A percentile compares a stretch with the other conserved stretches of the same genome.
Conservation (phyloP, 495 filamentous ascomycete species). For the Cairneyella variabilis region DNA sequence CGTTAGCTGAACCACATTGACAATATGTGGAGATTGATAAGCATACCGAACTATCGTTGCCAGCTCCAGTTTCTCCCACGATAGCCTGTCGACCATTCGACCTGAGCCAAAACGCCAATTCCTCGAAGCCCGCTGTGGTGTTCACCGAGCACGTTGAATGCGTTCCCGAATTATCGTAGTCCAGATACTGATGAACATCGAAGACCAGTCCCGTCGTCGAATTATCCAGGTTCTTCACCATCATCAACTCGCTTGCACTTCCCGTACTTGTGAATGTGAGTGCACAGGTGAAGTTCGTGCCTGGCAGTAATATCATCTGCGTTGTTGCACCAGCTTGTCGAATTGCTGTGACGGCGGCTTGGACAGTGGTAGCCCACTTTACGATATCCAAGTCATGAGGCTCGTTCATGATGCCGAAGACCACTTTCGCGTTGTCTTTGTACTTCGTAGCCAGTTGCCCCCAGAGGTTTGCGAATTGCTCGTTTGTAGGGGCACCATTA, state of each 20-base stretch:
- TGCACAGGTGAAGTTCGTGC: neutral
- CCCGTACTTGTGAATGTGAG: neutral
- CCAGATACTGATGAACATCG: neutral
- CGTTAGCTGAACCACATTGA: too few relatives aligned
- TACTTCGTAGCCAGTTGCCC: constrained; percentile 45
- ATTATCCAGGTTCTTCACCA: neutral
- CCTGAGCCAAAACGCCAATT: neutral
- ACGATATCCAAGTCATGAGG: neutral
- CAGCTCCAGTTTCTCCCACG: neutral
- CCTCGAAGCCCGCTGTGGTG: neutral
- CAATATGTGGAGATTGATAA: neutral
- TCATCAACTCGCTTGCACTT: neutral
- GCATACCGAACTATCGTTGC: neutral
- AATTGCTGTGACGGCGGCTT: neutral
- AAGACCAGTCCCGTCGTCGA: neutral
- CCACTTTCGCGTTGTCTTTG: neutral
- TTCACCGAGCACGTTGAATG: neutral
- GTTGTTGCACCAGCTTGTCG: neutral
- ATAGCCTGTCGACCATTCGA: neutral
- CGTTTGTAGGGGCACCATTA: constrained; percentile 45
- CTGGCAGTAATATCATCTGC: neutral
- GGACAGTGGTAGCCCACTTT: neutral
- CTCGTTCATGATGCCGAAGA: neutral
- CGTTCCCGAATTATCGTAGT: neutral
- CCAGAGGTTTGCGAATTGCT: constrained; percentile 52